Evolutionary conservation across 2,329 filamentous ascomycete genomes (phyloP).

Genomic region (Aspergillus transmontanensis): DNA sequence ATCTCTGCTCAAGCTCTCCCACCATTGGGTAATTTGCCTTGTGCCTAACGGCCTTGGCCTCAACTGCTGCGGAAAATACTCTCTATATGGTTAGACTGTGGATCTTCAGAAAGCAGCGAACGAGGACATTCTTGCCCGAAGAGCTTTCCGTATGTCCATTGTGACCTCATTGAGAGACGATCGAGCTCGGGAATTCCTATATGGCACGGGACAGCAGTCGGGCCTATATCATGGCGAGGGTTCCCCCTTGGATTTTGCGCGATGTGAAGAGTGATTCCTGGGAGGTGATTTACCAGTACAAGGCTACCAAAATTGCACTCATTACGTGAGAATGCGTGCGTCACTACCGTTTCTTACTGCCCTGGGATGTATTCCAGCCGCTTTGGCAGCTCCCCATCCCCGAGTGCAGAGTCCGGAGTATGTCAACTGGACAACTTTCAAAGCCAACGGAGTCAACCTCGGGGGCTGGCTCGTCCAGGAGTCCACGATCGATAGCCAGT

Average conservation of each 20-base stretch:
- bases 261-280: not conserved
- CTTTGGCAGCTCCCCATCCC: constrained; percentile 4
- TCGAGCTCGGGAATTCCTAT: not conserved
- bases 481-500: constrained; percentile 26
- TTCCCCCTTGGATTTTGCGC: not conserved
- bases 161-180: not conserved
- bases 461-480: constrained; percentile 31
- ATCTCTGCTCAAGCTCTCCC: not conserved
- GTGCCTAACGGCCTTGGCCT: not conserved
- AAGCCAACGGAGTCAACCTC: constrained; percentile 17
- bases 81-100: not conserved
- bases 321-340: not conserved
- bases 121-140: not conserved
- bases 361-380: not conserved
- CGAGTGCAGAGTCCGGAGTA: constrained; percentile 9
- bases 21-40: not conserved
- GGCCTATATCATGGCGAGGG: not conserved
- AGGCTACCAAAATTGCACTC: not conserved
- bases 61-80: not conserved
- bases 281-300: not conserved
- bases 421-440: constrained; percentile 24
- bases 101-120: not conserved
- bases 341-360: constrained; percentile 2
- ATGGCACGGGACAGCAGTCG: not conserved
- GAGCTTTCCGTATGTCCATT: not conserved